Percentiles rank a stretch among this genome's conserved stretches.
Conservation (phyloP, 2,329 filamentous ascomycete genomes). For the Aspergillus ruber region DNA sequence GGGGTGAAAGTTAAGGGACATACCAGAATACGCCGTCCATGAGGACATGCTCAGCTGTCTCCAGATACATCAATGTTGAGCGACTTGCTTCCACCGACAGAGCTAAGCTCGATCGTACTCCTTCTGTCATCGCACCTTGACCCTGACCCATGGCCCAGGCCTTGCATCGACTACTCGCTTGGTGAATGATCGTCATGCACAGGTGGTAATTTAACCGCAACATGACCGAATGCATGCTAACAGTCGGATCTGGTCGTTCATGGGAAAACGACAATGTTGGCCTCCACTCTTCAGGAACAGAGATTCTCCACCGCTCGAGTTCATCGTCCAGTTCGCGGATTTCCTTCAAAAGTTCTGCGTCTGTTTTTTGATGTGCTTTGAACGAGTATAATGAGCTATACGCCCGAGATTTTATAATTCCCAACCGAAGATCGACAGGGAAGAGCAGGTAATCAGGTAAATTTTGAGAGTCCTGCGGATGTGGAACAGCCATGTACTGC, state of each 20-base stretch:
- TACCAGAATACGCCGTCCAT: constrained; percentile 48
- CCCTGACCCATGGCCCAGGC: constrained; percentile 32
- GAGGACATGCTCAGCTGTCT: constrained; percentile 38
- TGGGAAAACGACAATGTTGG: constrained; percentile 44
- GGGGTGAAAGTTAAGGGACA: constrained; percentile 12
- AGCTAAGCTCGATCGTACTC: constrained; percentile 48
- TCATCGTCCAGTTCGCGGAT: constrained; percentile 54
- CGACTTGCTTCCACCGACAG: constrained; percentile 52
- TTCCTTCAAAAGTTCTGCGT: constrained; percentile 49
- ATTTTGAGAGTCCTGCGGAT: constrained; percentile 12
- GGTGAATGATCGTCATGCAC: constrained; percentile 50
- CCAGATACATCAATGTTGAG: constrained; percentile 47
- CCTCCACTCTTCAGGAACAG: constrained; percentile 40
- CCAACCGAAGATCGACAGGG: constrained; percentile 46
- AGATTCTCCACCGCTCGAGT: constrained; percentile 50
- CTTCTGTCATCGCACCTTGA: constrained; percentile 35
- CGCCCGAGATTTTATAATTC: constrained; percentile 48
- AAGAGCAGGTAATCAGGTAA: constrained; percentile 27
- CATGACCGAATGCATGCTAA: constrained; percentile 44
- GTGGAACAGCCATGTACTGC: constrained; percentile 16
- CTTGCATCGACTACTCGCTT: constrained; percentile 48
- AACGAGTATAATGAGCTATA: constrained; percentile 47
- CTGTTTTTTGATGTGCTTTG: constrained; percentile 43
- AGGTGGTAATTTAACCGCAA: constrained; percentile 52
- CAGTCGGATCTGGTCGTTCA: constrained; percentile 24